Conservation (phyloP, 2,329 filamentous ascomycete genomes). For the Trichoderma cornu-damae region DNA sequence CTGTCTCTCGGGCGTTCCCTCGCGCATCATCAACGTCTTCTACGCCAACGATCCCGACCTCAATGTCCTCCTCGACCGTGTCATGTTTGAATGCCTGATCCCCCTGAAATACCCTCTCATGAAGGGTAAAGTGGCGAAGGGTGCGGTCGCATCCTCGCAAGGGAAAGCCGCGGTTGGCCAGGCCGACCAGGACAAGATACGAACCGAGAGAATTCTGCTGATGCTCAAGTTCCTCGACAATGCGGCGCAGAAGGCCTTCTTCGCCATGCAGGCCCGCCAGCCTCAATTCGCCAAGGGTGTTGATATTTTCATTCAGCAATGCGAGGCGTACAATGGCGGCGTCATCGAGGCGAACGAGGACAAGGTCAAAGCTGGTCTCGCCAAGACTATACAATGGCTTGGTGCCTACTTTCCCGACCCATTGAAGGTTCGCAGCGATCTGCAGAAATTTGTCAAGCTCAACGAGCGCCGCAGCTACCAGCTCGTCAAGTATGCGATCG, state of each 20-base stretch:
- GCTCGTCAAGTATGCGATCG: constrained; percentile 79
- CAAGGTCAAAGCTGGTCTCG: constrained; percentile 64
- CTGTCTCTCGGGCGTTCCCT: constrained; percentile 76
- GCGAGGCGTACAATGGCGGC: constrained; percentile 85
- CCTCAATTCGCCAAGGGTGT: constrained; percentile 68
- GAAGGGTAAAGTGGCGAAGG: constrained; percentile 57
- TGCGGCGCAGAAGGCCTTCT: constrained; percentile 80
- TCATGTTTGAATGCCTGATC: constrained; percentile 82
- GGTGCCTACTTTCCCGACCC: constrained; percentile 72
- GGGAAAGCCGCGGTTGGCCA: constrained; percentile 40
- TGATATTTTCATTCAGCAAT: constrained; percentile 71
- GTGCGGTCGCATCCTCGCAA: constrained; percentile 52
- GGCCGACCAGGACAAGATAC: constrained; percentile 66
- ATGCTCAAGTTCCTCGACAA: constrained; percentile 73
- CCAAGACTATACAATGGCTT: constrained; percentile 67
- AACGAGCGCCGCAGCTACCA: constrained; percentile 89
- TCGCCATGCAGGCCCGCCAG: constrained; percentile 76
- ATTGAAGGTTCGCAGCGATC: constrained; percentile 64
- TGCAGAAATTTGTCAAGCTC: constrained; percentile 85
- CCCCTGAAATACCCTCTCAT: constrained; percentile 76
- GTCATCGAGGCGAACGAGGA: constrained; percentile 69
- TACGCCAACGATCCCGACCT: constrained; percentile 88
- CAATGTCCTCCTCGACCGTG: constrained; percentile 76
- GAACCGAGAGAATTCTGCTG: constrained; percentile 78
- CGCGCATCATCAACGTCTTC: constrained; percentile 77